Evolutionary conservation across 306 rosid genomes (phyloP).

Genomic region (Astragalus glycyphyllos): DNA sequence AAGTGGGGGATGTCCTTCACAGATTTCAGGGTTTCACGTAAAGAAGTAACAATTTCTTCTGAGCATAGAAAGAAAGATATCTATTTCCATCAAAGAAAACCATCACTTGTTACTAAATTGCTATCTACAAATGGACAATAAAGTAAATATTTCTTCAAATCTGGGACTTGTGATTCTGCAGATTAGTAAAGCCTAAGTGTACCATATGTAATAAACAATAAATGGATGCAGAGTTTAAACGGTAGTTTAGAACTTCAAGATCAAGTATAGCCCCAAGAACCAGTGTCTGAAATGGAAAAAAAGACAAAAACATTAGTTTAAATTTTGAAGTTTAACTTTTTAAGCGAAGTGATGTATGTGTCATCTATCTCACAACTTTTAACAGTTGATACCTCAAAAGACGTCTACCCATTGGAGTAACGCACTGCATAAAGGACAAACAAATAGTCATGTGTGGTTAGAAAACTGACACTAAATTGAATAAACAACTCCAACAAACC

Average conservation of each 20-base stretch:
- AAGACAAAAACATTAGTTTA: not conserved
- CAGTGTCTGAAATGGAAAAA: slow-evolving; percentile 64
- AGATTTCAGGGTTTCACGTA: slow-evolving; percentile 82
- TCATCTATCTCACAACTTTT: slow-evolving; percentile 2
- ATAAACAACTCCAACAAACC: slow-evolving; percentile 59
- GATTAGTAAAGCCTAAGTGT: slow-evolving; percentile 7
- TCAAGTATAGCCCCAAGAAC: slow-evolving; percentile 95
- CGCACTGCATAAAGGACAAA: slow-evolving; percentile 64
- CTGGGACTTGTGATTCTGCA: slow-evolving; percentile 32
- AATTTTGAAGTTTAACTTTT: not conserved
- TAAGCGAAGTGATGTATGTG: not conserved
- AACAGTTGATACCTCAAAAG: slow-evolving; percentile 73
- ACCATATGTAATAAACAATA: slow-evolving; percentile 30
- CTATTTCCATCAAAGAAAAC: slow-evolving; percentile 65
- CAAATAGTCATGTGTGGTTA: slow-evolving; percentile 37
- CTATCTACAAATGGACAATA: slow-evolving; percentile 26
- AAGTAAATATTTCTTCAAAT: slow-evolving; percentile 33
- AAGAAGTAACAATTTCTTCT: slow-evolving; percentile 75
- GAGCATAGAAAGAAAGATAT: slow-evolving; percentile 88
- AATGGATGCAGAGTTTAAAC: slow-evolving; percentile 88
- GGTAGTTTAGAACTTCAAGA: slow-evolving; percentile 79
- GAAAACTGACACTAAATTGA: slow-evolving; percentile 35
- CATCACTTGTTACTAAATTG: slow-evolving; percentile 27
- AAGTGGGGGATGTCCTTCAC: slow-evolving; percentile 89
- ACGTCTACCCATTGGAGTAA: slow-evolving; percentile 89